Percentiles rank a stretch among this genome's conserved stretches.
These are phyloP conservation scores for Lactifluus piperatus DNA, from an alignment of 768 basidiomycete species.

Conservation along the genomic window DNA sequence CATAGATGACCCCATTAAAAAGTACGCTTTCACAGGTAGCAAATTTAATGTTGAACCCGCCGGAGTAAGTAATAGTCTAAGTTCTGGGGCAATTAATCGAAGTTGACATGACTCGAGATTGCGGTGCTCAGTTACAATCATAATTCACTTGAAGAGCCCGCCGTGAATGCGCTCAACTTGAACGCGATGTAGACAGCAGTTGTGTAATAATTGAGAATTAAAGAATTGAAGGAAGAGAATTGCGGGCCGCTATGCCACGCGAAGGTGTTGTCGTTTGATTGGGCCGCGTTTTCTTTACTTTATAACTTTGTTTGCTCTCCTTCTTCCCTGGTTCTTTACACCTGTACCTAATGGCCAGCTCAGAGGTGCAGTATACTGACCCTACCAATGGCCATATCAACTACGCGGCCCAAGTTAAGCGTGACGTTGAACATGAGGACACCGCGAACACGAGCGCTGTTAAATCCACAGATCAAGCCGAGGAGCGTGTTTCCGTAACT, in stretches of 20 bases:
- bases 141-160: conserved; percentile 65
- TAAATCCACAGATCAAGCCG: not conserved
- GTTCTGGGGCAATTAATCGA: not conserved
- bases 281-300: not conserved
- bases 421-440: conserved; percentile 31
- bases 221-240: not conserved
- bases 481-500: not conserved
- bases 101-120: conserved; percentile 36
- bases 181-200: conserved; percentile 14
- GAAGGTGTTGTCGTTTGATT: conserved; percentile 19
- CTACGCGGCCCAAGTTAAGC: not conserved
- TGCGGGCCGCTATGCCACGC: not conserved
- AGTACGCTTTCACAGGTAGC: not conserved
- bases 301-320: no score
- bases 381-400: not conserved
- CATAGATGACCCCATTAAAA: conserved; percentile 6
- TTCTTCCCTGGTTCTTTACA: no score
- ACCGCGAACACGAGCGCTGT: conserved; percentile 17
- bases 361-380: conserved; percentile 1
- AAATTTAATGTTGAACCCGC: conserved; percentile 18
- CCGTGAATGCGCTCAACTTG: conserved; percentile 65
- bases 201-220: not conserved
- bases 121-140: conserved; percentile 83
- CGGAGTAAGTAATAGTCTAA: conserved; percentile 11
- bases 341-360: conserved; percentile 1